Evolutionary conservation across 176 grass and related monocot species (phyloP).

Genomic region (Bothriochloa decipiens): DNA sequence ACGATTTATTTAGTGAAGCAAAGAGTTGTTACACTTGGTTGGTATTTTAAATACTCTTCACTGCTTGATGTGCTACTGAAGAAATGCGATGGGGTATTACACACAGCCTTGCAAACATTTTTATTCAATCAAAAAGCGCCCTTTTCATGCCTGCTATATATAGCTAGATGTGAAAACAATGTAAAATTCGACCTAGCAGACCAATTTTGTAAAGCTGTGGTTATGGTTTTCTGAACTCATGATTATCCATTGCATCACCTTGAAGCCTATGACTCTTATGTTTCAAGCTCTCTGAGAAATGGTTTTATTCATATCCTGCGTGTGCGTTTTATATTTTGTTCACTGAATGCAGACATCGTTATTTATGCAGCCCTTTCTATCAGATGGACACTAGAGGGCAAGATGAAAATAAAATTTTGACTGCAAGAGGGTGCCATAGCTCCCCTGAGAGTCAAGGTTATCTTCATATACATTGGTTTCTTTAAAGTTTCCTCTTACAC

Average conservation of each 20-base stretch:
- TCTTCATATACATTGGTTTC: not conserved
- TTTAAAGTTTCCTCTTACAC: not conserved
- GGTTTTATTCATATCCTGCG: not conserved
- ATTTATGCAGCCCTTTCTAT: constrained; percentile 37
- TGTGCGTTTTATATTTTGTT: not conserved
- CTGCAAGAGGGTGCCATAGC: constrained; percentile 35
- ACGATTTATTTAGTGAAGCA: not conserved
- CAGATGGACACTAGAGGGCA: constrained; percentile 12
- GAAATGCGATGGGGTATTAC: not conserved
- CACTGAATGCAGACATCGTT: constrained; percentile 21
- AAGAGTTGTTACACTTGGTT: not conserved
- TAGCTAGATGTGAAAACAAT: not conserved
- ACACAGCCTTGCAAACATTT: not conserved
- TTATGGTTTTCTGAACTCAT: constrained; percentile 3
- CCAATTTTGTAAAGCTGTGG: not conserved
- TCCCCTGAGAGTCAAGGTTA: constrained; percentile 45
- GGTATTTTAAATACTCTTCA: not conserved
- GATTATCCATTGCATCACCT: not conserved
- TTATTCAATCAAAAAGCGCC: not conserved
- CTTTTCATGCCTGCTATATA: constrained; percentile 8
- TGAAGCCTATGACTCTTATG: not conserved
- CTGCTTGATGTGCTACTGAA: not conserved
- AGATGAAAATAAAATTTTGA: constrained; percentile 13
- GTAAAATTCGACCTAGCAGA: not conserved
- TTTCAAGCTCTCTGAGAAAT: constrained; percentile 13